Conservation (phyloP, 768 basidiomycete genomes). For the Tricholoma terreum region DNA sequence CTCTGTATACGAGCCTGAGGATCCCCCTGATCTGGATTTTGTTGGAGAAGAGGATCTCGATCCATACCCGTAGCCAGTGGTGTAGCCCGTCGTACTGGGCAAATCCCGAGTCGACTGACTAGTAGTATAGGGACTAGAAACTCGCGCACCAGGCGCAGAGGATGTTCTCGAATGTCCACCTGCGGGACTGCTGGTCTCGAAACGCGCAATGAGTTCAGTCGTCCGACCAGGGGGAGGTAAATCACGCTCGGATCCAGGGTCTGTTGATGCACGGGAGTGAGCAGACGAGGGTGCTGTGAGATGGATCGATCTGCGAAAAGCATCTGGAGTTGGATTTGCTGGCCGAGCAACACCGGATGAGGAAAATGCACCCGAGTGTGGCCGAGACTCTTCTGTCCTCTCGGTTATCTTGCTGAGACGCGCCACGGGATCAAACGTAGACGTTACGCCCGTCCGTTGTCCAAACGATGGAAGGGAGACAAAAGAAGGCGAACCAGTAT, state of each 20-base stretch:
- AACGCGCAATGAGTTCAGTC: slow-evolving; percentile 71
- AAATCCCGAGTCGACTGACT: slow-evolving; percentile 24
- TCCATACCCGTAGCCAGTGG: slow-evolving; percentile 24
- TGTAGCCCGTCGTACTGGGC: slow-evolving; percentile 29
- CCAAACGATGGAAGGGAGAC: slow-evolving; percentile 40
- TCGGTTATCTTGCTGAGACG: slow-evolving; percentile 79
- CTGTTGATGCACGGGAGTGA: slow-evolving; percentile 59
- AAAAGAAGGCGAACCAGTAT: slow-evolving; percentile 47
- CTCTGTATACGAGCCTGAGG: slow-evolving; percentile 36
- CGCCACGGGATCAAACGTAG: slow-evolving; percentile 32
- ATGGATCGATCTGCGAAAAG: slow-evolving; percentile 44
- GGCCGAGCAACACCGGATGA: slow-evolving; percentile 30
- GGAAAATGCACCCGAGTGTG: slow-evolving; percentile 43
- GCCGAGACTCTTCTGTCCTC: slow-evolving; percentile 71
- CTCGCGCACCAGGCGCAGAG: slow-evolving; percentile 46
- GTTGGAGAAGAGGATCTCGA: slow-evolving; percentile 47
- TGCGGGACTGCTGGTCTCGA: slow-evolving; percentile 47
- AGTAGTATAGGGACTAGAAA: slow-evolving; percentile 34
- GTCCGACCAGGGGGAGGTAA: slow-evolving; percentile 56
- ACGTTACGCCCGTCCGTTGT: slow-evolving; percentile 33
- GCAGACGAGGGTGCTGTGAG: slow-evolving; percentile 33
- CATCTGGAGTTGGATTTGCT: slow-evolving; percentile 42
- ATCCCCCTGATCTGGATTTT: slow-evolving; percentile 32
- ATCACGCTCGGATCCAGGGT: slow-evolving; percentile 45
- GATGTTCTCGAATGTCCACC: slow-evolving; percentile 50